Conservation (phyloP, 345 rosid species). For the Eucalyptus cladocalyx region DNA sequence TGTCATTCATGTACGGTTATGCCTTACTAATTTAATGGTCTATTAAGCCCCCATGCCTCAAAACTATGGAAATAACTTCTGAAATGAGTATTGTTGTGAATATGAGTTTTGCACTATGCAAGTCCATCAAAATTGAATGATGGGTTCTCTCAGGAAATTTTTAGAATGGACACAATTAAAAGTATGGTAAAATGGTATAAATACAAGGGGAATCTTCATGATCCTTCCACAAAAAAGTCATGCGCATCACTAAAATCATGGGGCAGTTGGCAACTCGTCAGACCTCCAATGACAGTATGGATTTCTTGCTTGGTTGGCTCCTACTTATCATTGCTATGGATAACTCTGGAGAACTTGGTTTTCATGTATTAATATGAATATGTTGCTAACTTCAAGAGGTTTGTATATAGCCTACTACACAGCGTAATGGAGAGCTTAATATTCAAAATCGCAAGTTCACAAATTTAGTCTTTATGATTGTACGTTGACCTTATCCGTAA, state of each 20-base stretch:
- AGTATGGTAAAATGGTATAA: neutral
- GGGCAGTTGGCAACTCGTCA: too few species aligned
- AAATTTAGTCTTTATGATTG: too few species aligned
- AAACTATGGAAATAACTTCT: neutral
- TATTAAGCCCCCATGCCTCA: accelerated
- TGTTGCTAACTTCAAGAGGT: accelerated
- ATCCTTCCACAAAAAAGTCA: too few species aligned
- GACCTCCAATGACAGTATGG: accelerated
- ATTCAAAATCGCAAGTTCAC: too few species aligned
- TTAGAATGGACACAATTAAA: neutral
- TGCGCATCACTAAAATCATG: too few species aligned
- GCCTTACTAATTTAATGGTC: neutral
- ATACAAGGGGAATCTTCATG: too few species aligned
- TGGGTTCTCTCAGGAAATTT: neutral
- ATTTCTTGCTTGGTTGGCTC: too few species aligned
- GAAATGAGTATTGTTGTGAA: accelerated
- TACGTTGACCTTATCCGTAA: accelerated
- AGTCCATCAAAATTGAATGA: neutral
- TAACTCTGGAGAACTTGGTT: accelerated
- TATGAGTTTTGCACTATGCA: accelerated
- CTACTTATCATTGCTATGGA: too few species aligned
- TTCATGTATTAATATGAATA: too few species aligned
- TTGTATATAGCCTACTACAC: too few species aligned
- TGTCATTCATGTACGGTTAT: too few species aligned
- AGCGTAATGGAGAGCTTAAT: accelerated